Base-by-base conservation (phyloP, 768 basidiomycete species). In the Trametes gibbosa region DNA sequence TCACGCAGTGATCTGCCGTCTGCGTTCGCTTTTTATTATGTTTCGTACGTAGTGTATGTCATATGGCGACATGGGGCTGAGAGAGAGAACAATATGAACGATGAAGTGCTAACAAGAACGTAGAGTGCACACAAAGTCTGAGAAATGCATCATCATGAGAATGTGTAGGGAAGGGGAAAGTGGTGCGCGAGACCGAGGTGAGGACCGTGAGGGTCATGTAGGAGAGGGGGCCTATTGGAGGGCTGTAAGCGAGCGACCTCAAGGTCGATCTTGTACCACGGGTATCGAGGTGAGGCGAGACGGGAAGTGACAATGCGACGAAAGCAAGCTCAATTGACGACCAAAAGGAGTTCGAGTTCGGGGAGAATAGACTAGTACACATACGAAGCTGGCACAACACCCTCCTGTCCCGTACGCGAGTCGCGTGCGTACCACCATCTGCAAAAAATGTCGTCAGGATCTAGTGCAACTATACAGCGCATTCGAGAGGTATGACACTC, bases 391-490 rank as follows among this genome's bases (percentile, higher is more conserved):
- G 95, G 95, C 50, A 97, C 90, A 32, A 95, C 90, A 13, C 95
- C 95, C 74, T 95, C 92, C 49, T 79, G 82, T 9, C 93, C 90
- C 47, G 87, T 86, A 51, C 82, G 81, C 21, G 83, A 76, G 71
- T 95, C 91, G 32, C 92, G 83, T 51, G 88, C 91, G 68, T 90
- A 95, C 95, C 94, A 97, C 95, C 95, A 98, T 46, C 94, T 94
- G 59, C 53, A 49, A 54, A 51, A 59, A 12, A 21, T 32, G 49
- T 27, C 50, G 61, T 70, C 34, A 74, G 64, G n/a, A 24, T 43
- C 48, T n/a, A 17, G 49, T 13, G 21, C 23, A 41, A 45, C 49
- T n/a, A 32, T 50, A 35, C 12, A 17, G n/a, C n/a, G n/a, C n/a
- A n/a, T n/a, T n/a, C 17, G 21, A 27, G 3, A 8, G 13, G 55